phyloP scores from a whole-genome alignment of 495 filamentous ascomycete genomes.

The Xylaria palmicola region DNA sequence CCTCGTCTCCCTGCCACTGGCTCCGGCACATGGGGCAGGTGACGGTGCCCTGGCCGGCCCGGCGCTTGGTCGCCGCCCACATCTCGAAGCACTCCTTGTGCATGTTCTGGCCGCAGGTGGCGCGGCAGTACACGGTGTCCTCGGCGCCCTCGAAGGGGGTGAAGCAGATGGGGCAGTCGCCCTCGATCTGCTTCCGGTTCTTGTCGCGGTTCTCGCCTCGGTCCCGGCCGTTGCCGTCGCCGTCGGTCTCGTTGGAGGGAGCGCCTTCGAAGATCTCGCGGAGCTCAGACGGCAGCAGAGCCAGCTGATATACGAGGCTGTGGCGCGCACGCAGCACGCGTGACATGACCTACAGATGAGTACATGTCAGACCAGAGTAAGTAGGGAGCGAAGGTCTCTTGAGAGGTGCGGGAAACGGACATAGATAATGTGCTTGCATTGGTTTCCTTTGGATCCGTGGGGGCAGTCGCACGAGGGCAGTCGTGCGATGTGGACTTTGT shows the following conservation, averaged over 20 bases:
- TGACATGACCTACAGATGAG: constrained; percentile 52
- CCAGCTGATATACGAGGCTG: constrained; percentile 71
- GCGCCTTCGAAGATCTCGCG: constrained; percentile 58
- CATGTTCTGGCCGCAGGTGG: constrained; percentile 75
- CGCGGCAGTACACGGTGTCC: constrained; percentile 67
- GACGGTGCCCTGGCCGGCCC: constrained; percentile 41
- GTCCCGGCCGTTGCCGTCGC: background rate
- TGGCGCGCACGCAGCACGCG: constrained; percentile 63
- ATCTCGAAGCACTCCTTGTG: constrained; percentile 70
- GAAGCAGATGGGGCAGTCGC: constrained; percentile 81
- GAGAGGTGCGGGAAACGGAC: constrained; percentile 15
- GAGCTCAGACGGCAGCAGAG: constrained; percentile 66
- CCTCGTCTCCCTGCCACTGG: constrained; percentile 58
- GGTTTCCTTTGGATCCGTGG: constrained; percentile 58
- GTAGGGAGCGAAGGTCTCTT: background rate
- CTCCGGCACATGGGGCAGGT: constrained; percentile 64
- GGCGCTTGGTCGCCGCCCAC: constrained; percentile 60
- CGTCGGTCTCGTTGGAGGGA: constrained; percentile 33
- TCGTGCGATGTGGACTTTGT: constrained; percentile 53
- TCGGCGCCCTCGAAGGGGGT: constrained; percentile 61
- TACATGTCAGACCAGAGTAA: background rate
- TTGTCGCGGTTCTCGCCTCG: constrained; percentile 20
- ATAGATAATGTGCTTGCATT: constrained; percentile 62
- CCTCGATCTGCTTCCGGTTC: constrained; percentile 56
- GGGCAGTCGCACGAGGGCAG: constrained; percentile 68